Conservation (phyloP, 1,284 basidiomycete genomes). For the Fereydounia khargensis region DNA sequence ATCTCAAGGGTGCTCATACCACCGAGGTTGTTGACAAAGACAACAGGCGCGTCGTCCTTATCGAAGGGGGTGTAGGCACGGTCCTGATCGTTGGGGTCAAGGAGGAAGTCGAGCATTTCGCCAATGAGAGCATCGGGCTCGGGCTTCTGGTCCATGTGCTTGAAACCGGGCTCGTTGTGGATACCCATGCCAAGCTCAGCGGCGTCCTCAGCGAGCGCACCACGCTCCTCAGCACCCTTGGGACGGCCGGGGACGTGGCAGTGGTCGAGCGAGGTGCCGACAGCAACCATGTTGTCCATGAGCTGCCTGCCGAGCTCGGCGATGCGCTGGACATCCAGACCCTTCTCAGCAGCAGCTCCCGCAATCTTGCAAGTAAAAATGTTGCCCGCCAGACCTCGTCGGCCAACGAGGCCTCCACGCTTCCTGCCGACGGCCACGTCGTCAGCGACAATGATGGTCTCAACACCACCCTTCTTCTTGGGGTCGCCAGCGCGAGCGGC, state of each 20-base stretch:
- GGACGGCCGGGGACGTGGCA: constrained; percentile 64
- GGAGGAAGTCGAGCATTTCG: constrained; percentile 51
- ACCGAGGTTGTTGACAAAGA: constrained; percentile 65
- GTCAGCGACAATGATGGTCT: constrained; percentile 61
- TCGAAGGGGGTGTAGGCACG: constrained; percentile 58
- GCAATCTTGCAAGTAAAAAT: constrained; percentile 57
- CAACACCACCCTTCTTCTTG: constrained; percentile 59
- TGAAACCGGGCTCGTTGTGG: constrained; percentile 66
- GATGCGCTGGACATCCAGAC: constrained; percentile 41
- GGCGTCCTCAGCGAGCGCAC: constrained; percentile 54
- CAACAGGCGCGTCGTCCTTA: constrained; percentile 59
- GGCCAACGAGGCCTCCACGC: constrained; percentile 60
- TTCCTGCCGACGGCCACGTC: constrained; percentile 61
- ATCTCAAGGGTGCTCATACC: constrained; percentile 65
- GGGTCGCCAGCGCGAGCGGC: constrained; percentile 43
- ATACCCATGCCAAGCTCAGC: constrained; percentile 65
- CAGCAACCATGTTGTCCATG: constrained; percentile 61
- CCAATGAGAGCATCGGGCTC: constrained; percentile 35
- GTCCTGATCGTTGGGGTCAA: constrained; percentile 60
- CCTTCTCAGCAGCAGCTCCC: constrained; percentile 51
- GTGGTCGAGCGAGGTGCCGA: constrained; percentile 65
- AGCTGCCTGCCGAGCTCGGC: constrained; percentile 64
- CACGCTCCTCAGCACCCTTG: constrained; percentile 47
- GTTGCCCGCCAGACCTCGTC: constrained; percentile 60
- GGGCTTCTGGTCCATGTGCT: constrained; percentile 53